Base-by-base conservation (phyloP, 2,329 filamentous ascomycete genomes). In the Pseudocercospora vitis region DNA sequence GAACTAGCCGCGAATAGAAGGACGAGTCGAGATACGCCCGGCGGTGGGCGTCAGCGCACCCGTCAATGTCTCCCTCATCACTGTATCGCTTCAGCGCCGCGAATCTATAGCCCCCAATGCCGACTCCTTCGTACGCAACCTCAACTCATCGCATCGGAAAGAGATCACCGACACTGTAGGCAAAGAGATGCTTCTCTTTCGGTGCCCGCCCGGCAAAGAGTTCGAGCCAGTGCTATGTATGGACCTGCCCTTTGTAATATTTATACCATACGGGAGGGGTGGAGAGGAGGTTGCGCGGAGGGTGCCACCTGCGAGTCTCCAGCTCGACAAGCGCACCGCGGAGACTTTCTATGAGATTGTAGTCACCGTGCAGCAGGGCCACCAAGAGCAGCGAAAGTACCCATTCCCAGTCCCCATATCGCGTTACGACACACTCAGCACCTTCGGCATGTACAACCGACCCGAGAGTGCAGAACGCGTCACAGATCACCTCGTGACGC, bases 361-460 rank as follows among this genome's bases (percentile, higher is more conserved):
- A 52, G 94, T 99, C 48, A 95, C 88, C 48, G 87, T 99, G 18
- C 92, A 97, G 69, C 92, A 97, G 73, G 90, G 91, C 2, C 86
- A 87, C 63, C 84, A 84, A 64, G 84, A 89, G 57, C 90, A 96
- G 74, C 90, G 89, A 73, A 95, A 95, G 73, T 94, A 95, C 73
- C 79, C 85, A 3, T 96, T 96, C 64, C 89, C 94, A 1, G 88
- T 97, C 32, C 92, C 92, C 1, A 83, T 99, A 63, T 85, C 89
- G 62, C 82, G 94, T 68, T 99, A 97, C 76, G 94, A 99, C 72
- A 99, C 92, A 1, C 78, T 99, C 45, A 96, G 91, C 35, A 97
- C 94, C 1, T 99, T 99, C 75, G 94, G 94, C 73, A 97, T 97
- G 94, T 99, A 97, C 78, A 97, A 97, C 74, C 87, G 91, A 50